These are phyloP conservation scores for Agarophyton chilense DNA, from an alignment of 23 red algal species.

Conservation along the genomic window DNA sequence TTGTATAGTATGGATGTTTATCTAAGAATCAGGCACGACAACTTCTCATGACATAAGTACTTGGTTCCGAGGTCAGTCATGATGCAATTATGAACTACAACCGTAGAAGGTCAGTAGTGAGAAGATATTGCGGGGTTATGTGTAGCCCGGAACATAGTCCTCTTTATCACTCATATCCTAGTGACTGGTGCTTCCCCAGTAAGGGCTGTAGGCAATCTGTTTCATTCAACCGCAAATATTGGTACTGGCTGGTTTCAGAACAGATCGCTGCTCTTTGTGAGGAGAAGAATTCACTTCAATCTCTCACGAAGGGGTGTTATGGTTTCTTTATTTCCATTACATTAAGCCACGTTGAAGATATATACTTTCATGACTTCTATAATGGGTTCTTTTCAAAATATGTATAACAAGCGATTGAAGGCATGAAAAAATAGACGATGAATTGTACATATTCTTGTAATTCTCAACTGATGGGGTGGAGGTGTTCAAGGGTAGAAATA, in stretches of 20 bases:
- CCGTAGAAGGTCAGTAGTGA: background rate
- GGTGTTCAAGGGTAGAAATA: background rate
- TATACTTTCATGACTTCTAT: background rate
- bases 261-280: background rate
- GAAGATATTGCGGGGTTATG: background rate
- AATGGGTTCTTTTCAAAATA: background rate
- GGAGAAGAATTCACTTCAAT: background rate
- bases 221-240: background rate
- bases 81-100: background rate
- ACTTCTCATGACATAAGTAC: background rate
- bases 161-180: background rate
- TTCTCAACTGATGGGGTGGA: constrained; percentile 11
- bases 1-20: too few species aligned
- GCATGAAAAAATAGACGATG: background rate
- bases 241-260: constrained; percentile 23
- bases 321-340: background rate
- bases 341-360: background rate
- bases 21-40: background rate
- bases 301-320: background rate
- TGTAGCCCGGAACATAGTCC: background rate
- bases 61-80: background rate
- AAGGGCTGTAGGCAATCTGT: background rate
- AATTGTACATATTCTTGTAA: background rate
- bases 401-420: too few species aligned
- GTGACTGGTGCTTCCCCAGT: background rate